Base-by-base conservation (phyloP, 2,329 filamentous ascomycete species). In the Talaromyces atroroseus region DNA sequence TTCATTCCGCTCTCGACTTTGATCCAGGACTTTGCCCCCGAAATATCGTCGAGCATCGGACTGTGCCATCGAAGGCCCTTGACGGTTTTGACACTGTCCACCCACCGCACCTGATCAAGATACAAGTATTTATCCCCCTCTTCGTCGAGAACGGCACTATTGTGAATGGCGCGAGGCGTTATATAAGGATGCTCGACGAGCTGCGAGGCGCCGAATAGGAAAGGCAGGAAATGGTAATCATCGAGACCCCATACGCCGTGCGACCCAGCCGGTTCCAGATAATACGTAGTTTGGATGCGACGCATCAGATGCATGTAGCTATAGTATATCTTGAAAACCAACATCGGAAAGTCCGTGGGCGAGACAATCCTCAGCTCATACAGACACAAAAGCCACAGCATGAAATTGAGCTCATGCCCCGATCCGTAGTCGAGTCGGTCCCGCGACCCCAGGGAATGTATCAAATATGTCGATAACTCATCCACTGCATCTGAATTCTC, bases 191-290 rank as follows among this genome's bases (percentile, higher is more conserved):
- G 94, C 61, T 89, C 84, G 16, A 94, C 78, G 18, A 96, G 82
- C 73, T 99, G 95, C 23, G 91, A 87, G 36, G 94, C 91, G 20
- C 94, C 94, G 61, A 97, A 95, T 12, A 99, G 82, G 70, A 97
- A 99, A 0, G 95, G 94, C 1, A 96, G 77, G 74, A 99, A 99
- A 63, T 95, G 92, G 74, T 99, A 96, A 71, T 99, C 94, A 66
- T 99, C 94, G 1, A 99, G 78, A 18, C 94, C 94, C 94, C 94
- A 99, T 23, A 99, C 94, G 42, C 94, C 94, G 70, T 99, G 94
- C 0, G 92, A 96, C 14, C 94, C 94, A 0, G 94, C 94, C 2
- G 94, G 94, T 68, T 99, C 94, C 51, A 99, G 85, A 68, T 99
- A 99, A 75, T 99, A 99, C 2, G 90, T 90, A 61, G 85, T 86